Conservation (phyloP, 2,329 filamentous ascomycete genomes). For the Diaporthe batatas region DNA sequence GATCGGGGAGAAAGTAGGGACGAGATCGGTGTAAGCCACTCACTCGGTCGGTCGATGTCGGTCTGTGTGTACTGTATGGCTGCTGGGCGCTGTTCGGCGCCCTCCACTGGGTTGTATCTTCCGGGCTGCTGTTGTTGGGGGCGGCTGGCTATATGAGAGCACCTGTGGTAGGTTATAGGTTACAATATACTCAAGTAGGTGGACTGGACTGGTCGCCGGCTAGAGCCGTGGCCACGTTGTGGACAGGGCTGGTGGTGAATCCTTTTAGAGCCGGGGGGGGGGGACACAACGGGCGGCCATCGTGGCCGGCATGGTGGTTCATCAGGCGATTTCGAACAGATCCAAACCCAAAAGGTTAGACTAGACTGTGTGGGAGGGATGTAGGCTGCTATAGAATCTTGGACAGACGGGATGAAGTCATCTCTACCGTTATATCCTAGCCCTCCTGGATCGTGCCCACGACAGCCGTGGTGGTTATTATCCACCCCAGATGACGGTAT, state of each 20-base stretch:
- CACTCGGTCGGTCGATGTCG: too few species aligned
- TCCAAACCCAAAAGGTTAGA: too few species aligned
- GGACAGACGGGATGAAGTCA: too few species aligned
- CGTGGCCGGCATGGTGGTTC: neutral
- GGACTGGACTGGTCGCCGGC: slow-evolving; percentile 17
- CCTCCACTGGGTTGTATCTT: neutral
- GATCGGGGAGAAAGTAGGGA: neutral
- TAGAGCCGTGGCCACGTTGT: slow-evolving; percentile 29
- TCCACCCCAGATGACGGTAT: neutral
- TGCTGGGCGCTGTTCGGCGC: neutral
- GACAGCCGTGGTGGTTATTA: too few species aligned
- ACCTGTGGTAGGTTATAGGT: too few species aligned
- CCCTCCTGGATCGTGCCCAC: neutral
- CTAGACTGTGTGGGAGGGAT: too few species aligned
- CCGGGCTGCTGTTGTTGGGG: neutral
- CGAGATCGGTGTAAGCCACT: neutral
- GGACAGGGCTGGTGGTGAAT: slow-evolving; percentile 17
- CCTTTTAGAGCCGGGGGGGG: neutral
- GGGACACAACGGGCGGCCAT: slow-evolving; percentile 15
- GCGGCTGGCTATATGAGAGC: neutral
- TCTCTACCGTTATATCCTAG: neutral
- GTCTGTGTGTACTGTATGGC: too few species aligned
- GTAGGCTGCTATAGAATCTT: neutral
- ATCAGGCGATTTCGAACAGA: too few species aligned
- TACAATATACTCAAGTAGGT: neutral